phyloP scores from a whole-genome alignment of 2,329 filamentous ascomycete species.

The Diaporthe nobilis region DNA sequence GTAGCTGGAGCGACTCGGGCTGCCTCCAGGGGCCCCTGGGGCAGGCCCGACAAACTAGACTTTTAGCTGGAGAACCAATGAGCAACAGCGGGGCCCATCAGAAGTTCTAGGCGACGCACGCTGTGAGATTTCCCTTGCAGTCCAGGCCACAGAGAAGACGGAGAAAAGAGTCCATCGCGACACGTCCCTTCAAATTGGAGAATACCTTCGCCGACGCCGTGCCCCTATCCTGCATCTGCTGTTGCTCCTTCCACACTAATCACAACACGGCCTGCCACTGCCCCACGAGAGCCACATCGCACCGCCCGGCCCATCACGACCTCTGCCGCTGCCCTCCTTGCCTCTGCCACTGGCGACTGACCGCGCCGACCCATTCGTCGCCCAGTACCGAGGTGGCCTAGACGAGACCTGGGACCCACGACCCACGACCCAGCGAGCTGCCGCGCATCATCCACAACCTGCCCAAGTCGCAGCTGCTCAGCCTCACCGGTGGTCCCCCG shows the following conservation, averaged over 20 bases:
- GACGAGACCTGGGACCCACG: conserved; percentile 24
- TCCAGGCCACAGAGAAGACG: background rate
- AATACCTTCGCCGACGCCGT: conserved; percentile 18
- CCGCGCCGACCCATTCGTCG: conserved; percentile 7
- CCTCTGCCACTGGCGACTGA: background rate
- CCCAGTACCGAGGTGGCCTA: conserved; percentile 11
- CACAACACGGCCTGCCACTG: conserved; percentile 9
- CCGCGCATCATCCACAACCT: conserved; percentile 31
- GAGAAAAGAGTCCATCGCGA: conserved; percentile 20
- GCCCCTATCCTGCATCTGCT: conserved; percentile 23
- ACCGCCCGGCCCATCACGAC: conserved; percentile 14
- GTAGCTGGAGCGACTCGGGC: conserved; percentile 32
- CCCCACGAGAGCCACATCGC: conserved; percentile 28
- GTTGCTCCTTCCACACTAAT: conserved; percentile 17
- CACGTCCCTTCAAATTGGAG: conserved; percentile 19
- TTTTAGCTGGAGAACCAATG: conserved; percentile 18
- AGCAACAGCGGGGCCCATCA: conserved; percentile 21
- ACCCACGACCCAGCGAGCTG: conserved; percentile 34
- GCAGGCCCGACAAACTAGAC: conserved; percentile 20
- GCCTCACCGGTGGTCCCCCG: conserved; percentile 36
- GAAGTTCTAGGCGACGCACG: conserved; percentile 20
- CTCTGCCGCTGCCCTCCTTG: background rate
- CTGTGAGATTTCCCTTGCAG: conserved; percentile 26
- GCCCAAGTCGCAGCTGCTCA: conserved; percentile 39
- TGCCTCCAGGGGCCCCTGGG: conserved; percentile 30